Conservation (phyloP, 208 protist genomes). For the Polymyxa betae region DNA sequence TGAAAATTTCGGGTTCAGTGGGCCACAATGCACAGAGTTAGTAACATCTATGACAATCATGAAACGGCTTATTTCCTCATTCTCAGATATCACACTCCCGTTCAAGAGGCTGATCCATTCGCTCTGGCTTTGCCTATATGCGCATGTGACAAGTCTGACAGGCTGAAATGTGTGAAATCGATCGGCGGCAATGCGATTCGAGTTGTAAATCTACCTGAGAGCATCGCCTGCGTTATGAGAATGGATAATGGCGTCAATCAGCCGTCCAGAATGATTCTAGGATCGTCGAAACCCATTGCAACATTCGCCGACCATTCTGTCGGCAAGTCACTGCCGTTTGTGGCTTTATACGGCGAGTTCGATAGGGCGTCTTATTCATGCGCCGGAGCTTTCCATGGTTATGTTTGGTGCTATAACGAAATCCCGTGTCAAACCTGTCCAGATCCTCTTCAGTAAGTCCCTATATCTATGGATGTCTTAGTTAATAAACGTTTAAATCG, state of each 20-base stretch:
- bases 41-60: neutral
- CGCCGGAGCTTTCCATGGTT: neutral
- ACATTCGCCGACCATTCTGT: neutral
- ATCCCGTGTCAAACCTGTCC: constrained; percentile 23
- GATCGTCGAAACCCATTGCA: neutral
- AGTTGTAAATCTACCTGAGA: constrained; percentile 23
- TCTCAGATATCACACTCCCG: neutral
- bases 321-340: constrained; percentile 51
- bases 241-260: neutral
- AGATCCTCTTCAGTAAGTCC: neutral
- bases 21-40: neutral
- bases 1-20: neutral
- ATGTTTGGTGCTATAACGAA: constrained; percentile 26
- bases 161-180: constrained; percentile 34
- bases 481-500: no score
- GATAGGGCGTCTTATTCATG: neutral
- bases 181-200: neutral
- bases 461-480: no score
- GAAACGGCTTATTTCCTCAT: neutral
- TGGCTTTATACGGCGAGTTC: constrained; percentile 1
- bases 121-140: neutral
- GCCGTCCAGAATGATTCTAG: neutral
- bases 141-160: neutral
- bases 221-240: neutral
- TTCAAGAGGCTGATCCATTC: neutral